A percentile compares a stretch with the other conserved stretches of the same genome.
Evolutionary conservation across 352 stramenopile genomes (phyloP).

Genomic region (Peronospora belbahrii): DNA sequence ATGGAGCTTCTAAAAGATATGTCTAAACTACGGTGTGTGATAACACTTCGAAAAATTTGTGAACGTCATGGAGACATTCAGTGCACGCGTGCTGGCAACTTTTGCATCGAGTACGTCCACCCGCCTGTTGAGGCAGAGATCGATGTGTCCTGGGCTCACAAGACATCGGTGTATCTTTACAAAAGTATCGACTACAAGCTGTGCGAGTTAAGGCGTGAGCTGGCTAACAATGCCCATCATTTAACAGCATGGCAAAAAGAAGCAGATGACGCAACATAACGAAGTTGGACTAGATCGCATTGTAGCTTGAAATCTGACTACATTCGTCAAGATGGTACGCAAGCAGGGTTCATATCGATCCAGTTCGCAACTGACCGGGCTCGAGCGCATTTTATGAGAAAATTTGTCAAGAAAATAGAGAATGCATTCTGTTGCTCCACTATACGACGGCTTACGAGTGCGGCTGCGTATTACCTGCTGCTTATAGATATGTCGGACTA

Average conservation of each 20-base stretch:
- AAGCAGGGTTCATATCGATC: background rate
- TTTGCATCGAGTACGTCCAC: conserved; percentile 64
- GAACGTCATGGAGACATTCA: conserved; percentile 61
- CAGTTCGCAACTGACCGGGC: conserved; percentile 9
- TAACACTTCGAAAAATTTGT: conserved; percentile 76
- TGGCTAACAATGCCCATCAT: conserved; percentile 7
- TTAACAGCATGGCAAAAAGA: background rate
- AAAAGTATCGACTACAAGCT: conserved; percentile 45
- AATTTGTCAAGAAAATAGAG: conserved; percentile 14
- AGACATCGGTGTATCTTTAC: conserved; percentile 73
- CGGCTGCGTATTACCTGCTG: conserved; percentile 3
- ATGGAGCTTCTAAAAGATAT: conserved; percentile 55
- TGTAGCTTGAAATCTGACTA: background rate
- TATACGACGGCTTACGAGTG: conserved; percentile 1
- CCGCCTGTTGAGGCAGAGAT: conserved; percentile 61
- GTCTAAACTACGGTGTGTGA: conserved; percentile 50
- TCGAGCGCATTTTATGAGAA: conserved; percentile 11
- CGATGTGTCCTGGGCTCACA: conserved; percentile 71
- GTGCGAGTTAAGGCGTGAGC: conserved; percentile 26
- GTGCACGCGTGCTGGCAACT: conserved; percentile 45
- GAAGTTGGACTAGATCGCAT: background rate
- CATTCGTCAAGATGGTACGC: background rate
- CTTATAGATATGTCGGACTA: conserved; percentile 5
- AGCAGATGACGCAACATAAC: background rate
- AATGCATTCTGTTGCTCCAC: conserved; percentile 6